Percentiles rank a stretch among this genome's conserved stretches.
These are phyloP conservation scores for Citrus trifoliata DNA, from an alignment of 345 rosid genomes.

Conservation along the genomic window DNA sequence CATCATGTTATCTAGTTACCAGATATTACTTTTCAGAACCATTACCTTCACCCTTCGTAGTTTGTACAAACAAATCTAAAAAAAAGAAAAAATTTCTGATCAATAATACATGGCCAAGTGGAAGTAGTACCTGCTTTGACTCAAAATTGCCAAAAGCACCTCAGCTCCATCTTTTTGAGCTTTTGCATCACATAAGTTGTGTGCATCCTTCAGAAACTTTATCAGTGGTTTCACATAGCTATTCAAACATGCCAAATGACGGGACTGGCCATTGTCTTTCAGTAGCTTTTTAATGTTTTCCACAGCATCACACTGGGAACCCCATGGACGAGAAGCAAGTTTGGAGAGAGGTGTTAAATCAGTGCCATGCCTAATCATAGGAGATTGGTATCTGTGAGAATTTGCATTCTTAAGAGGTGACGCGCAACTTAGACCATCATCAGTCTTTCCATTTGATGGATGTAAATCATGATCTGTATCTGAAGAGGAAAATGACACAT, in stretches of 20 bases:
- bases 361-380: neutral
- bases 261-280: constrained; percentile 5
- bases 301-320: constrained; percentile 27
- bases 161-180: constrained; percentile 34
- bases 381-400: neutral
- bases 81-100: neutral
- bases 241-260: constrained; percentile 6
- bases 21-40: neutral
- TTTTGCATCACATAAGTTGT: constrained; percentile 17
- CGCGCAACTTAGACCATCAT: neutral
- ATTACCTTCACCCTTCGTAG: neutral
- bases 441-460: neutral
- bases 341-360: constrained; percentile 12
- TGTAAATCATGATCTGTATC: constrained; percentile 3
- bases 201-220: constrained; percentile 33
- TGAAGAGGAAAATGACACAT: constrained; percentile 25
- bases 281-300: constrained; percentile 25
- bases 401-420: constrained; percentile 13
- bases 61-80: neutral
- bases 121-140: constrained; percentile 27
- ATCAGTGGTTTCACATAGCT: constrained; percentile 23
- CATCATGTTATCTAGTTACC: neutral
- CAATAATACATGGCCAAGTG: neutral
- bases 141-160: constrained; percentile 31
- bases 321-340: constrained; percentile 30